Base-by-base conservation (phyloP, 495 filamentous ascomycete genomes). In the Penicillium steckii region DNA sequence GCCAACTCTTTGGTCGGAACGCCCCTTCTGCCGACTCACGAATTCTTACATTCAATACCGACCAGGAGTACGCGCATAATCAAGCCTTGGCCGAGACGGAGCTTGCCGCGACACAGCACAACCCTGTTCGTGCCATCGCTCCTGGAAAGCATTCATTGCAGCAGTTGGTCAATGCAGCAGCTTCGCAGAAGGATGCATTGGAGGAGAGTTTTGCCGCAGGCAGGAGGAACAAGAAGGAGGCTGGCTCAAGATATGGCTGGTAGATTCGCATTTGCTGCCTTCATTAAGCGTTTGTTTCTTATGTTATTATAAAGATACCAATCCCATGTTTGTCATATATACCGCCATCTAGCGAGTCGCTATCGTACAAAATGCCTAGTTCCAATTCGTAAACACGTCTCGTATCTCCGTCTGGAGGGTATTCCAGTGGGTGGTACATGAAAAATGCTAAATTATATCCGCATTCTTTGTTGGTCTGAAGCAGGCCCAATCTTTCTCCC, bases 141-240 rank as follows among this genome's bases (percentile, higher is more conserved):
- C 84, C 90, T 1, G 91, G 90, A 43, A 95, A 96, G 71, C 90
- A 95, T 67, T 90, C 81, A 43, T 75, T 97, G 64, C 85, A 87
- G 60, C 90, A 95, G 72, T 74, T 97, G 66, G 87, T 97, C 58
- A 90, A 82, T 70, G 86, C 84, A 51, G 91, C 85, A 15, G 84
- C 80, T 57, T 85, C 69, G 46, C 90, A 97, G 73, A 84, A 84
- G 67, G 87, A 89, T 4, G 89, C 89, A 6, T 70, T 97, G 62
- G 90, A 96, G 67, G 91, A 97, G 66, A 88, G 85, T 62, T 97
- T 95, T 74, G 89, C 89, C 4, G 70, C 79, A 52, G 89, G 85
- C 15, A 79, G 78, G 62, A 80, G 80, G 61, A 91, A 89, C 62
- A 83, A 87, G 66, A 83, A 79, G 53, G 90, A 95, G 56, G 90